Evolutionary conservation across 2,329 filamentous ascomycete genomes (phyloP).

Genomic region (Didymella pomorum): DNA sequence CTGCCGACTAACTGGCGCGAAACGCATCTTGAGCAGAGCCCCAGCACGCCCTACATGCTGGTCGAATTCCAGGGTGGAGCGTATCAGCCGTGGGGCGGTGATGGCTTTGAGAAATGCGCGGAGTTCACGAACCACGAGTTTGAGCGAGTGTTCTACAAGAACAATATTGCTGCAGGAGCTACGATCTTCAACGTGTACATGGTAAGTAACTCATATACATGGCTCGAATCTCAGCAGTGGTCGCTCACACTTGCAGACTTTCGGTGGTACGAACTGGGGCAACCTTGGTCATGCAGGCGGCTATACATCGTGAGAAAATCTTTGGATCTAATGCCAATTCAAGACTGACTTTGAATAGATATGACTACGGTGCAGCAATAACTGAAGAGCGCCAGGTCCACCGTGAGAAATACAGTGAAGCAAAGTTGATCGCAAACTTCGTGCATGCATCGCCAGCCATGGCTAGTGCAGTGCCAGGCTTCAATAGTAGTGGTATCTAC

Average conservation of each 20-base stretch:
- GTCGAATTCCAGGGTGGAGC: constrained; percentile 71
- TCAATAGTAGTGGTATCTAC: constrained; percentile 30
- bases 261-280: constrained; percentile 85
- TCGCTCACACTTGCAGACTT: constrained; percentile 53
- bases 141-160: constrained; percentile 79
- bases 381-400: constrained; percentile 71
- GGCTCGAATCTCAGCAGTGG: no score
- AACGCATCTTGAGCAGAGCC: constrained; percentile 65
- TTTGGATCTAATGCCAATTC: not conserved
- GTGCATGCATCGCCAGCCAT: constrained; percentile 73
- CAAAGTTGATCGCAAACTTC: constrained; percentile 78
- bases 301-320: constrained; percentile 54
- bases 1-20: constrained; percentile 64
- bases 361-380: constrained; percentile 69
- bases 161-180: constrained; percentile 69
- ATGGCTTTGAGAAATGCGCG: constrained; percentile 71
- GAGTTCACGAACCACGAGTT: constrained; percentile 73
- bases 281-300: constrained; percentile 72
- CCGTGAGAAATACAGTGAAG: constrained; percentile 78
- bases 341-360: not conserved
- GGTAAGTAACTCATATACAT: constrained; percentile 42
- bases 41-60: constrained; percentile 69
- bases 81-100: constrained; percentile 76
- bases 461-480: constrained; percentile 56
- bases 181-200: constrained; percentile 77